Evolutionary conservation across 2,329 filamentous ascomycete species (phyloP), one percentile per base, ranked within the genome.

Genomic region (Colletotrichum orbiculare): DNA sequence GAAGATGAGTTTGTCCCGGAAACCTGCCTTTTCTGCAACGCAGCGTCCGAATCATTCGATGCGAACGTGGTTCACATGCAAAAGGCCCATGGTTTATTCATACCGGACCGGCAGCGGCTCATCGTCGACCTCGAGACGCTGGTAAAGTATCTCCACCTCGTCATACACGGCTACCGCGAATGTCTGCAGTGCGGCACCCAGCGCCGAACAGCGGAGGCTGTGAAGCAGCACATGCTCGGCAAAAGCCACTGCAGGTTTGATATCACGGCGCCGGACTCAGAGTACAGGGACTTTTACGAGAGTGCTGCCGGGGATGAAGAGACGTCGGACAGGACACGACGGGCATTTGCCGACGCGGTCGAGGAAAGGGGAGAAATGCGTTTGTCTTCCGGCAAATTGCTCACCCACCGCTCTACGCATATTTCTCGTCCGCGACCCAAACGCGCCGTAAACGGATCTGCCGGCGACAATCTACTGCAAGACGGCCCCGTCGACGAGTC

Each of bases 121-220:
- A 65, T 75, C 1, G 79, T 85, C 9, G 83, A 86, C 58, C 65
- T 81, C 3, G 79, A 81, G 41, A 80, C 81, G 0, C 71, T 87
- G 2, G 73, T 86, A 41, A 68, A 74, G 45, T 85, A 85, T 58
- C 72, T 86, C 0, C 77, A 82, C 56, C 75, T 84, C 8, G 72
- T 87, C 17, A 80, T 87, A 12, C 80, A 75, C 17, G 77, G 71
- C 0, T 85, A 83, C 58, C 74, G 75, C 15, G 82, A 86, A 70
- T 87, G 85, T 63, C 74, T 87, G 42, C 78, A 76, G 17, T 87
- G 85, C 67, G 81, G 81, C 1, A 81, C 76, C 12, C 72, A 78
- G 42, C 76, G 81, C 38, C 71, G 71, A 0, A 82, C 79, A 0
- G 73, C 75, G 0, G 74, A 82, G 54, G 85, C 78, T 0, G 79